Conservation (phyloP, 495 filamentous ascomycete species). For the Podospora comata region DNA sequence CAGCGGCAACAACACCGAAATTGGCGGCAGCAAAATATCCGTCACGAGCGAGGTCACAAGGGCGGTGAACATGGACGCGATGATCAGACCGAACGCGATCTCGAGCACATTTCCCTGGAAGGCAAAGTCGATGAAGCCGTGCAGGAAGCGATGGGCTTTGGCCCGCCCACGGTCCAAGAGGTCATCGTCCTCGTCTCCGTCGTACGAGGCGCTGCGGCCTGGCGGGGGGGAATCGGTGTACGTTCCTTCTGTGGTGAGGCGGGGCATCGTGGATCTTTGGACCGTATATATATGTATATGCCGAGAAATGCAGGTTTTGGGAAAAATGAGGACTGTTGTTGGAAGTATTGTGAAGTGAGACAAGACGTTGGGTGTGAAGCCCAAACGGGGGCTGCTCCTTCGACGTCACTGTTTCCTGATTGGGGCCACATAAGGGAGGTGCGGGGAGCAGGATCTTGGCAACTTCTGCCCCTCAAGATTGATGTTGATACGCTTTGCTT, state of each 20-base stretch:
- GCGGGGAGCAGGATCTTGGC: not conserved
- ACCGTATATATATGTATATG: not conserved
- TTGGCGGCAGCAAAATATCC: conserved; percentile 65
- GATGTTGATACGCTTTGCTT: not conserved
- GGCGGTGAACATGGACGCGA: conserved; percentile 69
- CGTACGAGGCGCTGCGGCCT: not conserved
- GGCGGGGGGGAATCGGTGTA: not conserved
- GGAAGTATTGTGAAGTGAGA: not conserved
- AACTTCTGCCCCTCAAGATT: not conserved
- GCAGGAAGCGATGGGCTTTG: conserved; percentile 39
- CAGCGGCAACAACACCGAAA: conserved; percentile 66
- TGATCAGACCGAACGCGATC: conserved; percentile 71
- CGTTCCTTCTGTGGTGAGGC: not conserved
- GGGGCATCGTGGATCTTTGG: not conserved
- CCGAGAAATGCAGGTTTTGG: not conserved
- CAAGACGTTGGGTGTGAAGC: not conserved
- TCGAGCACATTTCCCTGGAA: conserved; percentile 72
- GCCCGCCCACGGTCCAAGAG: not conserved
- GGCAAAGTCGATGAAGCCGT: conserved; percentile 67
- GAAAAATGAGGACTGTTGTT: not conserved
- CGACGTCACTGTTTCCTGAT: not conserved
- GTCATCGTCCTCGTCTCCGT: not conserved
- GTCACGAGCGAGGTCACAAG: conserved; percentile 70
- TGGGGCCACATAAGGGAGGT: not conserved
- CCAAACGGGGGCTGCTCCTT: not conserved